Evolutionary conservation across 1,284 basidiomycete species (phyloP).

Genomic region (Cerioporus squamosus): DNA sequence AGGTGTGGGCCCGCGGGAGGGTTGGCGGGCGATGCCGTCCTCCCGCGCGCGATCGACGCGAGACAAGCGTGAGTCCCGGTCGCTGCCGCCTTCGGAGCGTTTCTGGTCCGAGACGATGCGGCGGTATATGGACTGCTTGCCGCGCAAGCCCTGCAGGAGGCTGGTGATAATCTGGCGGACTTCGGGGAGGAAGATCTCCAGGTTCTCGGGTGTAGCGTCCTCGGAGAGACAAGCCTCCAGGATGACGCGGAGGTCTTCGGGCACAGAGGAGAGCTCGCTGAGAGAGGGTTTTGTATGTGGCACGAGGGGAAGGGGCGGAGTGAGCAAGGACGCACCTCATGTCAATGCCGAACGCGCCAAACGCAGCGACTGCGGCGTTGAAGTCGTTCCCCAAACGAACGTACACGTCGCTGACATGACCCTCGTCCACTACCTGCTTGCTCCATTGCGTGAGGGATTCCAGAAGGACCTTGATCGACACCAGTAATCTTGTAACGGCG

Average conservation of each 20-base stretch:
- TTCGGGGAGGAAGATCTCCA: conserved; percentile 89
- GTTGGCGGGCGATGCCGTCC: conserved; percentile 15
- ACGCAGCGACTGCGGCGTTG: conserved; percentile 91
- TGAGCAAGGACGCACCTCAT: conserved; percentile 68
- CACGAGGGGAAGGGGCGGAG: conserved; percentile 4
- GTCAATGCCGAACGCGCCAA: conserved; percentile 84
- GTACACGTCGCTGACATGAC: conserved; percentile 94
- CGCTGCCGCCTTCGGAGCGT: conserved; percentile 44
- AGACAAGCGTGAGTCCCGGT: conserved; percentile 52
- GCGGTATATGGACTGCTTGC: conserved; percentile 86
- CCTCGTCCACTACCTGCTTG: conserved; percentile 74
- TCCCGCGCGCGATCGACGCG: conserved; percentile 19
- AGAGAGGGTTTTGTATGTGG: not conserved
- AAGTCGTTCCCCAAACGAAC: conserved; percentile 97
- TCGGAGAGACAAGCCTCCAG: conserved; percentile 92
- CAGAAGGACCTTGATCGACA: conserved; percentile 93
- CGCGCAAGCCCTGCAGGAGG: conserved; percentile 88
- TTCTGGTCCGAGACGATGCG: conserved; percentile 64
- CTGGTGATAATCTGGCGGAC: conserved; percentile 94
- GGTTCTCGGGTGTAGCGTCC: conserved; percentile 84
- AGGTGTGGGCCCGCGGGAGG: conserved; percentile 24
- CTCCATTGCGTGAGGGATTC: conserved; percentile 94
- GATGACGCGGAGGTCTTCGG: conserved; percentile 86
- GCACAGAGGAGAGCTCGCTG: conserved; percentile 89
- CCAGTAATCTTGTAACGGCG: conserved; percentile 90